These are phyloP conservation scores for Septoria linicola DNA, from an alignment of 2,329 filamentous ascomycete genomes.

Conservation along the genomic window DNA sequence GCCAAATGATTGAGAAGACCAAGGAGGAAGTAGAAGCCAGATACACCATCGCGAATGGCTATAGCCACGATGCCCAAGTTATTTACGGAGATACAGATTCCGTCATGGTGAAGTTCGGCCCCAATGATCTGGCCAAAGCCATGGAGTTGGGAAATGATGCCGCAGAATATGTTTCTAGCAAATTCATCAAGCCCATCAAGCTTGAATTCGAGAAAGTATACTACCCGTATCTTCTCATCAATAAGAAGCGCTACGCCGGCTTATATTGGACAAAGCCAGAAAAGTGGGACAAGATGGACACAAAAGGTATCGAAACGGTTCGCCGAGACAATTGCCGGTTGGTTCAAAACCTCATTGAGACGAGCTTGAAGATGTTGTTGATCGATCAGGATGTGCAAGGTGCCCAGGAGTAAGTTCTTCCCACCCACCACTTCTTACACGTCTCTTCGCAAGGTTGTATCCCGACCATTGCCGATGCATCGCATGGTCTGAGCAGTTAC, in stretches of 20 bases:
- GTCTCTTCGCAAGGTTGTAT: constrained; percentile 5
- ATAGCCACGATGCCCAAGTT: constrained; percentile 90
- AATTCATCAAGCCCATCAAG: constrained; percentile 97
- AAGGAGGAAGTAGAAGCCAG: constrained; percentile 90
- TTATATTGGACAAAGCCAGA: constrained; percentile 93
- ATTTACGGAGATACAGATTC: constrained; percentile 99
- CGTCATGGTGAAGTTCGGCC: constrained; percentile 99
- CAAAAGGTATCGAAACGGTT: constrained; percentile 98
- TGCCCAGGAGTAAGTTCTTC: constrained; percentile 77
- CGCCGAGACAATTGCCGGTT: constrained; percentile 93
- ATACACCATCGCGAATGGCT: constrained; percentile 92
- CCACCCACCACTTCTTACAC: not conserved
- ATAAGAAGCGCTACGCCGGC: constrained; percentile 99
- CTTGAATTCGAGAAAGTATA: constrained; percentile 99
- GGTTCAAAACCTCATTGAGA: constrained; percentile 96
- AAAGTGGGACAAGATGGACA: constrained; percentile 99
- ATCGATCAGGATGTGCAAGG: constrained; percentile 88
- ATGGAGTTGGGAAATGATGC: constrained; percentile 98
- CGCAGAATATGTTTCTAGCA: constrained; percentile 79
- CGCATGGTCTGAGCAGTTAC: constrained; percentile 29
- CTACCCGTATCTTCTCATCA: constrained; percentile 95
- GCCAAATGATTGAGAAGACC: constrained; percentile 98
- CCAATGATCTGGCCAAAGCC: constrained; percentile 76
- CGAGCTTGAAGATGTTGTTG: constrained; percentile 89
- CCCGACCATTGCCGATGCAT: constrained; percentile 14